These are phyloP conservation scores for Lactarius evosmus DNA, from an alignment of 768 basidiomycete species.

Conservation along the genomic window DNA sequence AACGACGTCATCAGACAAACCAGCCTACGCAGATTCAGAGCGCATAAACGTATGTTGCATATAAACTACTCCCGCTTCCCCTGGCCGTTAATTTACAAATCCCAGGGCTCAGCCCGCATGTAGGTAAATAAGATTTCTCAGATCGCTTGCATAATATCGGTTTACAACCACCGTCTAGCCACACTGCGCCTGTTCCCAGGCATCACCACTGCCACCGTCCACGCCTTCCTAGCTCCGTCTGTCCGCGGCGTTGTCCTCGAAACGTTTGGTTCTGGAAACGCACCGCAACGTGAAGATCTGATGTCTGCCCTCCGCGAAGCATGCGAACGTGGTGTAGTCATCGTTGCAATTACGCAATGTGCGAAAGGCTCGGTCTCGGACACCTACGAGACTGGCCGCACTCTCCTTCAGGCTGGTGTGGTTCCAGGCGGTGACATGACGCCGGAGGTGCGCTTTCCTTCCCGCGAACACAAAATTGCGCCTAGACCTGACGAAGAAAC, in stretches of 20 bases:
- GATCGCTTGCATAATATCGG: neutral
- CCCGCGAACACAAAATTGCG: neutral
- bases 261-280: constrained; percentile 92
- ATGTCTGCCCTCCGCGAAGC: constrained; percentile 76
- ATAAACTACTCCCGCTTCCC: neutral
- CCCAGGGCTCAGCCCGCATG: constrained; percentile 74
- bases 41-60: constrained; percentile 60
- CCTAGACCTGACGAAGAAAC: neutral
- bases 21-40: constrained; percentile 70
- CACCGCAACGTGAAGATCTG: constrained; percentile 76
- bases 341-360: constrained; percentile 93
- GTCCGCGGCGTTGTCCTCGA: constrained; percentile 83
- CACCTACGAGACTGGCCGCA: constrained; percentile 76
- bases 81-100: neutral
- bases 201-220: constrained; percentile 70
- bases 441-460: constrained; percentile 63
- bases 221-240: constrained; percentile 70
- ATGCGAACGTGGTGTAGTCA: constrained; percentile 75
- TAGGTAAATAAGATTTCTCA: constrained; percentile 50
- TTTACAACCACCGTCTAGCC: constrained; percentile 43
- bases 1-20: constrained; percentile 82
- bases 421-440: constrained; percentile 92
- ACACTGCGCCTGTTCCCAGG: constrained; percentile 86
- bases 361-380: constrained; percentile 81
- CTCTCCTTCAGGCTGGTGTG: constrained; percentile 68